phyloP scores from a whole-genome alignment of 306 rosid genomes.

The Urtica urens region DNA sequence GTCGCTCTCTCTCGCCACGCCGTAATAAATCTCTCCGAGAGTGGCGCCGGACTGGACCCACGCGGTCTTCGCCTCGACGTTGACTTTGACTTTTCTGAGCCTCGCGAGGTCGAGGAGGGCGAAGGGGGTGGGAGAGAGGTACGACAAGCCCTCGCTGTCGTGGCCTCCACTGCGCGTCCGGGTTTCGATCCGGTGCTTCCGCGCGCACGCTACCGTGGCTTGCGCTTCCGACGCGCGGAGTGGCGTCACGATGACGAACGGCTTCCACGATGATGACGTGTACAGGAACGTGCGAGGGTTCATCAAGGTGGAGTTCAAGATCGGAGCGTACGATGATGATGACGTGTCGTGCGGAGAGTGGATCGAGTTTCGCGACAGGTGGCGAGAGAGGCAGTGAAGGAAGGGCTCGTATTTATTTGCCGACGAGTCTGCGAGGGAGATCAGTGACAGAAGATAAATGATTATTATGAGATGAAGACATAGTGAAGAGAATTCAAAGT shows the following conservation, averaged over 20 bases:
- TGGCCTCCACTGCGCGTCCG: conserved; percentile 22
- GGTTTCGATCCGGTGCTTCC: conserved; percentile 2
- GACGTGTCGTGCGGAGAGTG: background rate
- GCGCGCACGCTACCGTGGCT: conserved; percentile 15
- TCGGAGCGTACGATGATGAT: background rate
- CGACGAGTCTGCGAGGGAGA: no score
- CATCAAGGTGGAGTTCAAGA: conserved; percentile 1
- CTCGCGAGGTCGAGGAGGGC: conserved; percentile 13
- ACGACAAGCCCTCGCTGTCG: conserved; percentile 15
- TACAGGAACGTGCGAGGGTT: background rate
- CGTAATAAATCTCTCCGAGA: conserved; percentile 38
- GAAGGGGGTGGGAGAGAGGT: conserved; percentile 3
- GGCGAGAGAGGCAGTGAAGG: background rate
- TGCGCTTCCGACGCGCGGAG: background rate
- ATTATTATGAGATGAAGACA: no score
- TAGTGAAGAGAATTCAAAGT: no score
- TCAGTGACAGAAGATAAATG: no score
- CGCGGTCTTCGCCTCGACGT: conserved; percentile 22
- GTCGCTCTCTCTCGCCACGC: conserved; percentile 28
- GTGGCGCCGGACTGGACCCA: conserved; percentile 61
- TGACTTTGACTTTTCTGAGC: background rate
- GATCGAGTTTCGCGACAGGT: background rate
- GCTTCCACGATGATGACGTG: background rate
- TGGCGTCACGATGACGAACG: conserved; percentile 3
- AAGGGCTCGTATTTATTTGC: background rate